Evolutionary conservation across 164 flowering plant genomes (phyloP).

Genomic region (Magnolia officinalis): DNA sequence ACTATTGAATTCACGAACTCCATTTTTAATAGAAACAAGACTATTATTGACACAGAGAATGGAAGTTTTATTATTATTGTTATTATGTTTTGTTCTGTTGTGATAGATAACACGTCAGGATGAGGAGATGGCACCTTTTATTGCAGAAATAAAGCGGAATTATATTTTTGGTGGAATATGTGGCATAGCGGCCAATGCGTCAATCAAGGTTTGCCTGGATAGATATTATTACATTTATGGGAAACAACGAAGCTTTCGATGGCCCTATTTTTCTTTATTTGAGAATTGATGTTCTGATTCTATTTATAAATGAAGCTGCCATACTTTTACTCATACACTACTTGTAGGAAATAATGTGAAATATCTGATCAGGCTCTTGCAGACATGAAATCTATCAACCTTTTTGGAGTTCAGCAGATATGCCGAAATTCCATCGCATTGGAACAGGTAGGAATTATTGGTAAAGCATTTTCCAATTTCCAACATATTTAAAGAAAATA

Average conservation of each 20-base stretch:
- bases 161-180: slow-evolving; percentile 98
- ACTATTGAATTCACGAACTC: no score
- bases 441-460: slow-evolving; percentile 69
- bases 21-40: no score
- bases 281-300: not conserved
- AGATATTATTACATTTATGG: not conserved
- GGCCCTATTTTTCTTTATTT: not conserved
- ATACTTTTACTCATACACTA: not conserved
- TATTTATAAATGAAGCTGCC: not conserved
- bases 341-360: not conserved
- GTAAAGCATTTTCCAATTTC: not conserved
- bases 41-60: no score
- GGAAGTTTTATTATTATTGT: not conserved
- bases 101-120: slow-evolving; percentile 88
- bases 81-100: not conserved
- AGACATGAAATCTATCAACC: slow-evolving; percentile 88
- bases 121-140: slow-evolving; percentile 95
- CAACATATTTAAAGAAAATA: not conserved
- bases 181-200: slow-evolving; percentile 72
- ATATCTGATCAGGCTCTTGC: slow-evolving; percentile 73
- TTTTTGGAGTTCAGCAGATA: slow-evolving; percentile 97
- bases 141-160: slow-evolving; percentile 66
- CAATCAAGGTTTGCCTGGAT: slow-evolving; percentile 65
- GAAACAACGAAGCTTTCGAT: not conserved
- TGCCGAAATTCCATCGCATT: slow-evolving; percentile 94